A percentile compares a stretch with the other conserved stretches of the same genome.
Conservation (phyloP, 78 protist genomes). For the Dictyostelium brefeldianum region DNA sequence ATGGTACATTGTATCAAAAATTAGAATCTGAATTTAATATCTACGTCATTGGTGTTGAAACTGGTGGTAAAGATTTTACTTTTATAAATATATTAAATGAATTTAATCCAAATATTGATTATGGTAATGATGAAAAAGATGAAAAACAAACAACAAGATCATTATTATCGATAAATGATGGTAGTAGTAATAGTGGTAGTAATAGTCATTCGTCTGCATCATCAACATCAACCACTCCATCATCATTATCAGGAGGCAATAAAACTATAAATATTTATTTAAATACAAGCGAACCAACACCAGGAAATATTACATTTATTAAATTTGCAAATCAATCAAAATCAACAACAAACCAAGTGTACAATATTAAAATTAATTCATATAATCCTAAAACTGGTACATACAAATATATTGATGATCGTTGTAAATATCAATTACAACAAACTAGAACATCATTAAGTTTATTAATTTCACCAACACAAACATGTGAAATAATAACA, state of each 20-base stretch:
- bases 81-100: background rate
- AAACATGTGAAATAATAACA: background rate
- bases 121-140: background rate
- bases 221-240: too few relatives aligned
- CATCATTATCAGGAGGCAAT: background rate
- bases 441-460: background rate
- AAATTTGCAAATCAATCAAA: background rate
- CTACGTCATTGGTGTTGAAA: background rate
- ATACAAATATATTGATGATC: background rate
- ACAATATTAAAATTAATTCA: background rate
- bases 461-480: constrained; percentile 4
- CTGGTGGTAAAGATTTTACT: constrained; percentile 2
- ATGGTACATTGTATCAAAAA: background rate
- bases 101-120: background rate
- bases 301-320: constrained; percentile 4
- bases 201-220: background rate
- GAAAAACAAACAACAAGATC: background rate
- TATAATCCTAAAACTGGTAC: background rate
- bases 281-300: background rate
- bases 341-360: background rate
- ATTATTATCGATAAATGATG: background rate
- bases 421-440: constrained; percentile 8
- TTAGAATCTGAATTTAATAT: background rate
- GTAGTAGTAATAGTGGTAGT: too few relatives aligned
- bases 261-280: constrained; percentile 16